A percentile compares a stretch with the other conserved stretches of the same genome.
Evolutionary conservation across 2,329 filamentous ascomycete genomes (phyloP).

Genomic region (Xylariaceae sp.): DNA sequence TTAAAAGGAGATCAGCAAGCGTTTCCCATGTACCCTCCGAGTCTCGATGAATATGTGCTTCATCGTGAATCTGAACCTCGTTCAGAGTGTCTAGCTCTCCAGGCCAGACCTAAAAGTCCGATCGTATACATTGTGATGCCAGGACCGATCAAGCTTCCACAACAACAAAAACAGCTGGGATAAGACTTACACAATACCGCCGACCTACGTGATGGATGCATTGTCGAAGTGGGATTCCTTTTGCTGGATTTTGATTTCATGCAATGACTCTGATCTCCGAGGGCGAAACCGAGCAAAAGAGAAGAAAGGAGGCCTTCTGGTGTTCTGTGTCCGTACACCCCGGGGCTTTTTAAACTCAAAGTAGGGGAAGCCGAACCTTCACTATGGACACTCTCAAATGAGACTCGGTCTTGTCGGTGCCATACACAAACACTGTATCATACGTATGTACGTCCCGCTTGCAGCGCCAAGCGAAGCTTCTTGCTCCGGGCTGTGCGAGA

Average conservation of each 20-base stretch:
- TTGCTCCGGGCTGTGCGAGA: background rate
- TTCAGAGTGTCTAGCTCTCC: no score
- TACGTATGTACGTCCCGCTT: slow-evolving; percentile 4
- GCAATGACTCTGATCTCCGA: background rate
- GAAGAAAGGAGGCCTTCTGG: background rate
- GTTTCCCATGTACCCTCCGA: background rate
- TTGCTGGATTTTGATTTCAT: background rate
- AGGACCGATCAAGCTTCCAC: background rate
- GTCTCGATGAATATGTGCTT: background rate
- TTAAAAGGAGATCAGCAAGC: background rate
- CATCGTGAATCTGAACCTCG: no score
- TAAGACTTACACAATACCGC: slow-evolving; percentile 17
- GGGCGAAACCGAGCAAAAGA: background rate
- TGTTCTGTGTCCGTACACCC: background rate
- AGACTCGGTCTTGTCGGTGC: background rate
- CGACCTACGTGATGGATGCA: slow-evolving; percentile 8
- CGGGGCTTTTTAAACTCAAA: background rate
- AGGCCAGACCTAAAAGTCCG: background rate
- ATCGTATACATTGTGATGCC: background rate
- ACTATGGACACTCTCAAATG: background rate
- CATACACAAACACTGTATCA: background rate
- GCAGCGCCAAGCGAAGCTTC: slow-evolving; percentile 14
- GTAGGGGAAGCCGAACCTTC: background rate
- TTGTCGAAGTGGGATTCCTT: background rate
- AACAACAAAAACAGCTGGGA: background rate